Evolutionary conservation across 768 basidiomycete genomes (phyloP), one percentile per base, ranked within the genome.

Genomic region (Lactifluus hygrophoroides): DNA sequence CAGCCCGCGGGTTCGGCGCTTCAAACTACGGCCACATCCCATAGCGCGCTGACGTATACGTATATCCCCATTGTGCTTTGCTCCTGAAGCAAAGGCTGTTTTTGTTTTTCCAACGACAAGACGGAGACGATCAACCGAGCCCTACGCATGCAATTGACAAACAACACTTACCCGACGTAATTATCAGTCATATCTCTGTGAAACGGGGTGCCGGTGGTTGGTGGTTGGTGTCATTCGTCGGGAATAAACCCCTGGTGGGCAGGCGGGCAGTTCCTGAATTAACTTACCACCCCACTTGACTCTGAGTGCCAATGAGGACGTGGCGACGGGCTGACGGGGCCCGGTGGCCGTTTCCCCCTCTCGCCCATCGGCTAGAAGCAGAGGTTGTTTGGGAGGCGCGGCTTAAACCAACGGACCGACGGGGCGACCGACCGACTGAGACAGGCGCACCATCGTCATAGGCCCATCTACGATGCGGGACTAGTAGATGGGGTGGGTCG

Each of bases 121-220:
- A 53, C 30, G 40, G n/a, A 42, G 40, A 42, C 40, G 32, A 51
- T 19, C 13, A 28, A 43, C 30, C 21, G 14, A 34, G 13, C 19
- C 11, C 52, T 25, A 19, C 25, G 44, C 44, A 46, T n/a, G 25
- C 44, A 42, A 32, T 5, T 32, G 32, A 32, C n/a, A n/a, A n/a
- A n/a, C n/a, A n/a, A n/a, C n/a, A n/a, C n/a, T n/a, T n/a, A n/a
- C n/a, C n/a, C n/a, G n/a, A n/a, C n/a, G n/a, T n/a, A n/a, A n/a
- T n/a, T n/a, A n/a, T n/a, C n/a, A n/a, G 17, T 42, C 40, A 32
- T 6, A 14, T 4, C 32, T 19, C 45, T 23, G 21, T 56, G 54
- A 56, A 56, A 56, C 47, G 30, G 55, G 55, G 54, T 38, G 14
- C 16, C 40, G 54, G 37, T 23, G 46, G 38, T 11, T 37, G 21